These are phyloP conservation scores for Cystobasidium tubakii DNA, from an alignment of 768 basidiomycete genomes.

Conservation along the genomic window DNA sequence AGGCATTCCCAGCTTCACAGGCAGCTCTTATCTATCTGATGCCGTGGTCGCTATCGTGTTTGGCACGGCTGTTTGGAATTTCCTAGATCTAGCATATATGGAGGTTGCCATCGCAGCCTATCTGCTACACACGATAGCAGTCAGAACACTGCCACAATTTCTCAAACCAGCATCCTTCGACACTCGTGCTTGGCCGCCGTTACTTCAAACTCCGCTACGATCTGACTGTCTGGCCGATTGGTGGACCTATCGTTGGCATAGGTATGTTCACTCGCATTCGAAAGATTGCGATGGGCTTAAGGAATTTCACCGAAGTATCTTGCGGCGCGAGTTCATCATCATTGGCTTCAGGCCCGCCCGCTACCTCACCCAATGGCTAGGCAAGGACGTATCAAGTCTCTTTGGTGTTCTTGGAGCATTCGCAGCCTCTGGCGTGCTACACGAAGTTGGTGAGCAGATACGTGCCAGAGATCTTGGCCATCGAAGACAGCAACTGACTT, in stretches of 20 bases:
- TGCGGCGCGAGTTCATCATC: constrained; percentile 9
- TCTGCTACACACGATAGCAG: neutral
- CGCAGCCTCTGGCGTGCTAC: constrained; percentile 18
- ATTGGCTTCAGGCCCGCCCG: constrained; percentile 28
- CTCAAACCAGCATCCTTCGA: constrained; percentile 11
- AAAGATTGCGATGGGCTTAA: neutral
- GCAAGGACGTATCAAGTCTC: neutral
- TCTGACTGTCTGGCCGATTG: constrained; percentile 25
- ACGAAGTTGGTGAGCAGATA: constrained; percentile 16
- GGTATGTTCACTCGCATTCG: neutral
- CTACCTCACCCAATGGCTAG: constrained; percentile 1
- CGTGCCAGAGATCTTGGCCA: too few relatives aligned
- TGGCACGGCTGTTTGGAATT: constrained; percentile 32
- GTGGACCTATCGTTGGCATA: constrained; percentile 36
- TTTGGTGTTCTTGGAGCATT: constrained; percentile 32
- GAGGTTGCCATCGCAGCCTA: neutral
- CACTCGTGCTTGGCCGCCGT: constrained; percentile 7
- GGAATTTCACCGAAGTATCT: neutral
- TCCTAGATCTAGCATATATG: constrained; percentile 13
- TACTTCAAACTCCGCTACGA: constrained; percentile 18
- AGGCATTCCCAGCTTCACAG: neutral
- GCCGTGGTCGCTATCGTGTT: constrained; percentile 10
- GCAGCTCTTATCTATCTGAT: neutral
- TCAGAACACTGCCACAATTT: neutral
- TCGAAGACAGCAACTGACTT: too few relatives aligned